phyloP scores from a whole-genome alignment of 805 yeast genomes.

The Candida nonsorbophila region DNA sequence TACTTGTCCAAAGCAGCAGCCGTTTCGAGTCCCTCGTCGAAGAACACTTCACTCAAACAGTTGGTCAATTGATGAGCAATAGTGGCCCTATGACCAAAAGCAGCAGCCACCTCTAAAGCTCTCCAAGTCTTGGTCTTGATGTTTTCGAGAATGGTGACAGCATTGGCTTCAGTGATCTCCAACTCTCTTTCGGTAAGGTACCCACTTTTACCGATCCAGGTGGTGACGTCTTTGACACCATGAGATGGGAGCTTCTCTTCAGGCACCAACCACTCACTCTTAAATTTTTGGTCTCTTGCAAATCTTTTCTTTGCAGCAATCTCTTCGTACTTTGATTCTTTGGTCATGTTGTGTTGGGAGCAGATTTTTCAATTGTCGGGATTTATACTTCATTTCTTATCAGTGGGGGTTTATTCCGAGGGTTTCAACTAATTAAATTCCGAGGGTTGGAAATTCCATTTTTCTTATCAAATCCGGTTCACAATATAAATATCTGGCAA shows the following conservation, averaged over 20 bases:
- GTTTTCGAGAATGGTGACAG: slow-evolving; percentile 17
- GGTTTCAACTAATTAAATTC: too few relatives aligned
- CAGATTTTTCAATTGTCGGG: too few relatives aligned
- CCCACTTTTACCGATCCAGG: slow-evolving; percentile 25
- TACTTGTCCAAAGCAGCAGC: slow-evolving; percentile 54
- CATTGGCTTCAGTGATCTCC: slow-evolving; percentile 32
- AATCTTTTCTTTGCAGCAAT: slow-evolving; percentile 38
- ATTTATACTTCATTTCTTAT: too few relatives aligned
- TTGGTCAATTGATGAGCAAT: slow-evolving; percentile 41
- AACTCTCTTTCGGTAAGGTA: slow-evolving; percentile 27
- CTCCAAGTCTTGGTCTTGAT: slow-evolving; percentile 29
- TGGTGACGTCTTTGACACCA: slow-evolving; percentile 28
- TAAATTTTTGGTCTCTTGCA: slow-evolving; percentile 38
- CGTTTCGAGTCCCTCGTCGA: slow-evolving; percentile 52
- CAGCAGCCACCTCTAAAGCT: slow-evolving; percentile 31
- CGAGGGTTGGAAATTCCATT: too few relatives aligned
- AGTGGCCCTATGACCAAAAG: slow-evolving; percentile 37
- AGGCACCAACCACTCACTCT: slow-evolving; percentile 41
- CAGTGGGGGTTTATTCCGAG: too few relatives aligned
- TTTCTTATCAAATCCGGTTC: too few relatives aligned
- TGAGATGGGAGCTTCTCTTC: slow-evolving; percentile 21
- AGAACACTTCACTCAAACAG: slow-evolving; percentile 41
- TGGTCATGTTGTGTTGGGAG: too few relatives aligned
- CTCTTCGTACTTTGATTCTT: slow-evolving; percentile 28
- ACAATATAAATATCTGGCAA: too few relatives aligned